These are phyloP conservation scores for Fusarium keratoplasticum DNA, from an alignment of 2,329 filamentous ascomycete genomes.

Conservation along the genomic window DNA sequence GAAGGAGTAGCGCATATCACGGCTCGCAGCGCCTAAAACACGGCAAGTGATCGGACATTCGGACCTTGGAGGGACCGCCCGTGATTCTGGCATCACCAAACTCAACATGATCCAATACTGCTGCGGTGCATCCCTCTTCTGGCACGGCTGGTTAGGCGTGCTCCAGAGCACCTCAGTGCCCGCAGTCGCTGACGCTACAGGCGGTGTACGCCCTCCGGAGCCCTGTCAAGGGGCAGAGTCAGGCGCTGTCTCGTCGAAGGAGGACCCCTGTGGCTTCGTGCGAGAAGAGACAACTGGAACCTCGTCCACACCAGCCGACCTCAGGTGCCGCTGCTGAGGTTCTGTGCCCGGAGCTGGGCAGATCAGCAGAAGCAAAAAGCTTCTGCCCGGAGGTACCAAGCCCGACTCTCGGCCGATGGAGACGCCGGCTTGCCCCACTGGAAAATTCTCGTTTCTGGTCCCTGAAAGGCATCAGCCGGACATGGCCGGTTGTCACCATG, in stretches of 20 bases:
- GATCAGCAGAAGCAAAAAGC: constrained; percentile 1
- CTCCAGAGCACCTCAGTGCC: background rate
- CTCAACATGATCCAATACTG: constrained; percentile 2
- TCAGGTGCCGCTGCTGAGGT: constrained; percentile 15
- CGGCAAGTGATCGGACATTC: background rate
- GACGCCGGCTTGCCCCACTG: constrained; percentile 16
- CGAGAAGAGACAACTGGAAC: constrained; percentile 16
- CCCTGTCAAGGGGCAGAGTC: constrained; percentile 16
- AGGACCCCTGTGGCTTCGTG: constrained; percentile 12
- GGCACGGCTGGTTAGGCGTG: constrained; percentile 1
- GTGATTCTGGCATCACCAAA: constrained; percentile 8
- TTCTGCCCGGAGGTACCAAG: constrained; percentile 10
- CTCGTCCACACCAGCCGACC: constrained; percentile 9
- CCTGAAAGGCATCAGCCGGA: constrained; percentile 1
- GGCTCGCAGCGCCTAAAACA: background rate
- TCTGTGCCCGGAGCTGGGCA: constrained; percentile 15
- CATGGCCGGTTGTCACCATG: constrained; percentile 3
- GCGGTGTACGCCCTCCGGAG: constrained; percentile 32
- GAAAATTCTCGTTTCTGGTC: constrained; percentile 1
- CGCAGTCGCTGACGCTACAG: background rate
- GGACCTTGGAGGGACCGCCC: constrained; percentile 8
- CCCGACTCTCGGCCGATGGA: constrained; percentile 41
- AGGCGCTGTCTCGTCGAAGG: constrained; percentile 19
- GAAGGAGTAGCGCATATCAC: background rate
- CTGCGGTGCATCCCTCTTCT: constrained; percentile 4